These are phyloP conservation scores for Cyberlindnera mycetangii DNA, from an alignment of 805 yeast species.

Conservation along the genomic window DNA sequence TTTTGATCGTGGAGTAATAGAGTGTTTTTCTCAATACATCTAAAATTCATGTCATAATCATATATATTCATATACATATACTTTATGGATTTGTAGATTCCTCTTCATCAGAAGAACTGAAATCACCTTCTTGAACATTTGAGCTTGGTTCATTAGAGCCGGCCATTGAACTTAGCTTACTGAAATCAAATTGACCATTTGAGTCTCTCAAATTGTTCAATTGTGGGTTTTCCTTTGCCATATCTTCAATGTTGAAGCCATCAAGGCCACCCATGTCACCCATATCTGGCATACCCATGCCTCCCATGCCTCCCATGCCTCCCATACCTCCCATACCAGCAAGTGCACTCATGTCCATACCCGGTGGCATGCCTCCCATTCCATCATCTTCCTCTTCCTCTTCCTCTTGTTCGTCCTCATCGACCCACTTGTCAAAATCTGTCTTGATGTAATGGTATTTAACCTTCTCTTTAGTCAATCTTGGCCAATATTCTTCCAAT, in stretches of 20 bases:
- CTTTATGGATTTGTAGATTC: conserved; percentile 6
- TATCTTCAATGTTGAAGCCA: conserved; percentile 18
- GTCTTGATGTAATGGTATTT: conserved; percentile 82
- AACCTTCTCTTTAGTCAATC: conserved; percentile 83
- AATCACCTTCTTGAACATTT: conserved; percentile 26
- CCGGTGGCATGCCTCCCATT: conserved; percentile 24
- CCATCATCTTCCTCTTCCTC: conserved; percentile 33
- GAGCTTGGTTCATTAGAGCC: conserved; percentile 6
- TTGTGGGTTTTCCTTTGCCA: conserved; percentile 20
- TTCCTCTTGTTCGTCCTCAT: conserved; percentile 87
- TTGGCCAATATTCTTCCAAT: conserved; percentile 88
- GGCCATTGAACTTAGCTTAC: conserved; percentile 28
- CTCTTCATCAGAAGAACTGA: conserved; percentile 33
- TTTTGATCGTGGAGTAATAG: neutral
- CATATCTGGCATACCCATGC: conserved; percentile 10
- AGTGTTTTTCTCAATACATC: neutral
- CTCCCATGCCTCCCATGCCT: conserved; percentile 18
- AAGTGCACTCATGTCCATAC: conserved; percentile 21
- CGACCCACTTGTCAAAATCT: conserved; percentile 97
- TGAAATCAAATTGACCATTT: conserved; percentile 27
- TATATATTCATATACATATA: neutral
- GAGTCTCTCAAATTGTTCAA: conserved; percentile 14
- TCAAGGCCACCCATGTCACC: conserved; percentile 21
- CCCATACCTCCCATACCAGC: conserved; percentile 26
- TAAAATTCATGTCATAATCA: neutral